Evolutionary conservation across 441 rosid species (phyloP).

Genomic region (Hura crepitans): DNA sequence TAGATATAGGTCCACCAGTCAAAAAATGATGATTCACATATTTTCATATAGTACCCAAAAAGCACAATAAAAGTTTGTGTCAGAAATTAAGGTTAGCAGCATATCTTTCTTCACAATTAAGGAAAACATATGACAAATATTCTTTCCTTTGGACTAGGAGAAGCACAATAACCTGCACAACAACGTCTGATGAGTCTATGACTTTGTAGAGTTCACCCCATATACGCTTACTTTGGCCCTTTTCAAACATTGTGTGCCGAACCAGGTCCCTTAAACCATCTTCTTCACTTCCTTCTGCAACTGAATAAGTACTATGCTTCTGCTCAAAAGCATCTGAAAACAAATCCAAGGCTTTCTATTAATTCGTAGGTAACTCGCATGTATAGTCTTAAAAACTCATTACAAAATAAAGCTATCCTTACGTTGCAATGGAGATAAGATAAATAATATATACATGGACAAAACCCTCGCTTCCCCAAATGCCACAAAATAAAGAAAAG

Average conservation of each 20-base stretch:
- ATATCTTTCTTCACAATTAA: background rate
- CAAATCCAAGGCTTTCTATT: background rate
- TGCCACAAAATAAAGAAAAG: background rate
- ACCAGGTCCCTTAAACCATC: constrained; percentile 88
- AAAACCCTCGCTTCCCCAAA: background rate
- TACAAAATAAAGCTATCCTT: background rate
- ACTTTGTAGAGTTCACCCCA: constrained; percentile 99
- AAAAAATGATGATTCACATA: background rate
- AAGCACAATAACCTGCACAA: constrained; percentile 63
- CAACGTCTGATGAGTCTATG: constrained; percentile 90
- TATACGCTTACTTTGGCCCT: constrained; percentile 95
- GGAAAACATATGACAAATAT: background rate
- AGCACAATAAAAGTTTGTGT: background rate
- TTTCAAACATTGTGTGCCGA: constrained; percentile 93
- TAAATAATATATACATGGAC: background rate
- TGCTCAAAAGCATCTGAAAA: constrained; percentile 63
- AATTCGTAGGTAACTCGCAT: background rate
- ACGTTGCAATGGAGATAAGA: background rate
- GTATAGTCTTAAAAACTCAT: background rate
- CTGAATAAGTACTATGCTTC: constrained; percentile 38
- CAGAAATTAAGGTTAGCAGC: background rate
- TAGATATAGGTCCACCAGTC: background rate
- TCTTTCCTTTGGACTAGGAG: background rate
- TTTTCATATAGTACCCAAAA: background rate
- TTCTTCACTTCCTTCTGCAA: constrained; percentile 52